Percentiles rank a stretch among this genome's conserved stretches.
These are phyloP conservation scores for Pilaira anomala DNA, from an alignment of 192 early-diverging fungal species.

Conservation along the genomic window DNA sequence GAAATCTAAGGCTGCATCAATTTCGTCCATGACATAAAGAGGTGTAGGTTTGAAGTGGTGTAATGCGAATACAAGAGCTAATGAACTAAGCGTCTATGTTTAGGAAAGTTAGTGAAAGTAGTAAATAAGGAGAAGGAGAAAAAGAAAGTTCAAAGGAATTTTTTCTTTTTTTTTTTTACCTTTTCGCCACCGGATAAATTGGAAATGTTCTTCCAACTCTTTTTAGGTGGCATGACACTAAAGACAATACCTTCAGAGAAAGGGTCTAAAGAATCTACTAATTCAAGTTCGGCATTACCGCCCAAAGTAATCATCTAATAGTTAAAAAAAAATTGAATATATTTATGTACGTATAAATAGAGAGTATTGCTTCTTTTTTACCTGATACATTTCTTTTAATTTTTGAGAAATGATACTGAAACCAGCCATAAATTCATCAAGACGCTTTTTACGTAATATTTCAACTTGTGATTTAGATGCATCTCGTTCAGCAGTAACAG, in stretches of 20 bases:
- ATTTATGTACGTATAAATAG: neutral
- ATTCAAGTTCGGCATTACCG: conserved; percentile 96
- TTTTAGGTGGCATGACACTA: conserved; percentile 99
- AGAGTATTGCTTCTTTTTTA: conserved; percentile 20
- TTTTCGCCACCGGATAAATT: conserved; percentile 99
- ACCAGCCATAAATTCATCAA: conserved; percentile 94
- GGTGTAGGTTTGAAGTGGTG: conserved; percentile 99
- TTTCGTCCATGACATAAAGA: conserved; percentile 99
- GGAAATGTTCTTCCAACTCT: conserved; percentile 99
- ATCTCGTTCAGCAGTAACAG: conserved; percentile 71
- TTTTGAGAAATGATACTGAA: conserved; percentile 91
- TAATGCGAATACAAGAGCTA: conserved; percentile 97
- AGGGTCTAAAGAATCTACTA: conserved; percentile 95
- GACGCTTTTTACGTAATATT: conserved; percentile 66
- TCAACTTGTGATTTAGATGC: conserved; percentile 72
- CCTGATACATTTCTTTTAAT: conserved; percentile 99
- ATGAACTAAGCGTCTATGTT: conserved; percentile 90
- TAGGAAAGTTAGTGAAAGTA: too few species aligned
- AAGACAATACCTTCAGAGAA: conserved; percentile 99
- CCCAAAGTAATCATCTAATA: conserved; percentile 92
- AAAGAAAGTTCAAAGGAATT: neutral
- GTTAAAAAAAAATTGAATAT: neutral
- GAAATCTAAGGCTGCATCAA: conserved; percentile 98
- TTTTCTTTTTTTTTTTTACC: conserved; percentile 44
- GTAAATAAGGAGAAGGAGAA: neutral